These are phyloP conservation scores for Cocos nucifera DNA, from an alignment of 176 grass and related monocot species.

Conservation along the genomic window DNA sequence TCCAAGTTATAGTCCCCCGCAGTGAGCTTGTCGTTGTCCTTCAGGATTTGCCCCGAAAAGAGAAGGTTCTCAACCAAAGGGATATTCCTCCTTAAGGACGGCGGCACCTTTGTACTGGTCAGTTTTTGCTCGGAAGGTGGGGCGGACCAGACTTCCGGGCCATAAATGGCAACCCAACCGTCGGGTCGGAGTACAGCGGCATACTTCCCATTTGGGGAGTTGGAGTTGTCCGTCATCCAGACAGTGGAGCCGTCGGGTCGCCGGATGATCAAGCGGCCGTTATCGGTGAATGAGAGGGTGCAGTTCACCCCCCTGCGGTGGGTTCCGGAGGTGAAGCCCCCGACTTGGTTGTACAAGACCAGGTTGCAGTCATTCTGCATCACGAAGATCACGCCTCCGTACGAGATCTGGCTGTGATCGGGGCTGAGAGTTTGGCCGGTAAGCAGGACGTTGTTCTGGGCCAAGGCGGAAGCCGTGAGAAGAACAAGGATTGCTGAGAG, in stretches of 20 bases:
- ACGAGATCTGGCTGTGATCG: constrained; percentile 6
- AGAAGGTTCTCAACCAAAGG: not conserved
- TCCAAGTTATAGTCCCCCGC: not conserved
- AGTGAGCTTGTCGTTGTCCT: not conserved
- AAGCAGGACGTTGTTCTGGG: constrained; percentile 13
- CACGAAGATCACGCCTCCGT: constrained; percentile 2
- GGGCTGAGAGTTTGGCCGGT: constrained; percentile 4
- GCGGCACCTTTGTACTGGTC: not conserved
- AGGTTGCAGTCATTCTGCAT: constrained; percentile 17
- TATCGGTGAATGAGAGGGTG: constrained; percentile 11
- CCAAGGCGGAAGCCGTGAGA: not conserved
- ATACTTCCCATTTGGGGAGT: not conserved
- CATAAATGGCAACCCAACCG: not conserved
- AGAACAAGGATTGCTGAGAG: not conserved
- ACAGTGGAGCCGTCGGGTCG: not conserved
- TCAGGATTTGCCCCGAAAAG: not conserved
- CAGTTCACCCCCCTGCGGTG: not conserved
- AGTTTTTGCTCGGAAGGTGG: not conserved
- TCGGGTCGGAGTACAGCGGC: constrained; percentile 11
- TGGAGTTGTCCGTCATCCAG: not conserved
- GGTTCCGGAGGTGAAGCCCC: too few relatives aligned
- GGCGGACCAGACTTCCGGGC: not conserved
- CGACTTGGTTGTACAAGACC: constrained; percentile 8
- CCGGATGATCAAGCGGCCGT: not conserved
- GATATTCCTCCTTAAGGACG: too few relatives aligned